A percentile compares a stretch with the other conserved stretches of the same genome.
These are phyloP conservation scores for Fraxinus pennsylvanica DNA, from an alignment of 257 asterid genomes.

Conservation along the genomic window DNA sequence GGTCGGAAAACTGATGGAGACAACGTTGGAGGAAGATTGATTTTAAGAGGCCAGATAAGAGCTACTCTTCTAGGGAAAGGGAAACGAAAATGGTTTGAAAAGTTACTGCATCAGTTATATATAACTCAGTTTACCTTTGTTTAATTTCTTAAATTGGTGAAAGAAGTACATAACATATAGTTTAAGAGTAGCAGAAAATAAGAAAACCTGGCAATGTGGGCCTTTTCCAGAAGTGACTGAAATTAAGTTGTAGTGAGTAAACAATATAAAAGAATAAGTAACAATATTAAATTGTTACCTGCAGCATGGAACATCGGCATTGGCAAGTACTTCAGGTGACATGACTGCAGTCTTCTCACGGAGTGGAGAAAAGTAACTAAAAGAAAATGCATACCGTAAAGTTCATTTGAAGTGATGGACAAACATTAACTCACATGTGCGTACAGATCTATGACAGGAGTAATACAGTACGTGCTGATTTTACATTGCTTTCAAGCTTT, in stretches of 20 bases:
- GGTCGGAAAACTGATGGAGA: too few relatives aligned
- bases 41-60: too few relatives aligned
- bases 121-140: not conserved
- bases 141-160: not conserved
- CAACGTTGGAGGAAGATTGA: too few relatives aligned
- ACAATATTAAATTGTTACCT: constrained; percentile 40
- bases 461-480: too few relatives aligned
- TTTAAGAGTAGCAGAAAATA: not conserved
- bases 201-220: not conserved
- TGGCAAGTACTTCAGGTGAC: constrained; percentile 22
- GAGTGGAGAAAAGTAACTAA: too few relatives aligned
- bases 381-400: too few relatives aligned
- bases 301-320: constrained; percentile 98
- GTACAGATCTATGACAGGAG: too few relatives aligned
- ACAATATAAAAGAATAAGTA: constrained; percentile 22
- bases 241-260: constrained; percentile 22
- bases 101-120: not conserved
- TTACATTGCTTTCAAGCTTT: too few relatives aligned
- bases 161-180: not conserved
- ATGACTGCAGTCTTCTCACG: too few relatives aligned
- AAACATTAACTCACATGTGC: too few relatives aligned
- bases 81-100: not conserved
- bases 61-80: too few relatives aligned
- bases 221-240: constrained; percentile 10
- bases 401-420: too few relatives aligned